Evolutionary conservation across 2,329 filamentous ascomycete species (phyloP).

Genomic region (Metarhizium album): DNA sequence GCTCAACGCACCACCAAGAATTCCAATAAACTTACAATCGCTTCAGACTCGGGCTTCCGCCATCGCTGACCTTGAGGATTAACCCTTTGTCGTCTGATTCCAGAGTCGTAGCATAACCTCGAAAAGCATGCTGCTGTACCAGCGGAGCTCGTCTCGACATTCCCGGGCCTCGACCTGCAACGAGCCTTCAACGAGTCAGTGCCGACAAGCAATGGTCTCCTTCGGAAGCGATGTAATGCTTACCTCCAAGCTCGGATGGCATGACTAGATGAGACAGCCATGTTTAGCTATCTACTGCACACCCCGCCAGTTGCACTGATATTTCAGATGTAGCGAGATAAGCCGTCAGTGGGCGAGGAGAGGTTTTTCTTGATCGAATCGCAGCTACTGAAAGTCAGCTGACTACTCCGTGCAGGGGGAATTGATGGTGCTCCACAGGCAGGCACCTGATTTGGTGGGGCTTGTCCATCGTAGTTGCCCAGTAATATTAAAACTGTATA

Average conservation of each 20-base stretch:
- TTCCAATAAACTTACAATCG: slow-evolving; percentile 6
- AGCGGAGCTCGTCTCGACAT: slow-evolving; percentile 1
- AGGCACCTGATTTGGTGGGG: too few species aligned
- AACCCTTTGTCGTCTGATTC: slow-evolving; percentile 5
- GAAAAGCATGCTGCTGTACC: not conserved
- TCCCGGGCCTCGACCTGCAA: slow-evolving; percentile 5
- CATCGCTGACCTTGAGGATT: slow-evolving; percentile 2
- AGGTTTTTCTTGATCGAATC: too few species aligned
- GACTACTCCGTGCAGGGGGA: too few species aligned
- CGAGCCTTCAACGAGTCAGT: not conserved
- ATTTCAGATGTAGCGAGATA: not conserved
- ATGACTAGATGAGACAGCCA: not conserved
- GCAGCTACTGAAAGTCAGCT: too few species aligned
- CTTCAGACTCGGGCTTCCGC: not conserved
- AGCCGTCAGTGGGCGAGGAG: not conserved
- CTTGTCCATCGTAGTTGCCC: too few species aligned
- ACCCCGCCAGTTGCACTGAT: not conserved
- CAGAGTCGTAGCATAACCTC: slow-evolving; percentile 9
- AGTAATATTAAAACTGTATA: too few species aligned
- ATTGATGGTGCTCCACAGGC: too few species aligned
- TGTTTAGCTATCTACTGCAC: not conserved
- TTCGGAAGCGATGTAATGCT: not conserved
- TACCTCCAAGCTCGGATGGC: slow-evolving; percentile 3
- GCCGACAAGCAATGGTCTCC: not conserved
- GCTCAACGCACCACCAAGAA: not conserved